Conservation (phyloP, 108 stramenopile genomes). For the Cyclotella sp. region DNA sequence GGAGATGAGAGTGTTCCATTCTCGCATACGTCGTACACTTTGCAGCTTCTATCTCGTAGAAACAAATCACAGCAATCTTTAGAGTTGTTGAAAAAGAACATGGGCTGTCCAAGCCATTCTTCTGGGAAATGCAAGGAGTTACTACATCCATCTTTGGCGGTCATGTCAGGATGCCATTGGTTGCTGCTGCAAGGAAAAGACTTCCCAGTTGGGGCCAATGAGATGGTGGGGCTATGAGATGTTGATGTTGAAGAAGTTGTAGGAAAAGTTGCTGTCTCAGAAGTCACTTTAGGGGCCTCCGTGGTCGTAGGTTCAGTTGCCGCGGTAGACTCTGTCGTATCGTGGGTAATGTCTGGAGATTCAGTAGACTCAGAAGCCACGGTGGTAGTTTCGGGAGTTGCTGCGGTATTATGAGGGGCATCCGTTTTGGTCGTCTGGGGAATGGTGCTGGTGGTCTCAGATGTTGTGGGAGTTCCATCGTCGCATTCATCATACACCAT, state of each 20-base stretch:
- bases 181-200: neutral
- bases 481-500: constrained; percentile 2
- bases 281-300: too few relatives aligned
- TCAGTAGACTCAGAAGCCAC: too few relatives aligned
- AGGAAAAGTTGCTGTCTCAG: too few relatives aligned
- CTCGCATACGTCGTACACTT: neutral
- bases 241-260: too few relatives aligned
- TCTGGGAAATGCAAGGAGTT: neutral
- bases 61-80: constrained; percentile 11
- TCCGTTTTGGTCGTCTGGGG: too few relatives aligned
- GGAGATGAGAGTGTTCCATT: neutral
- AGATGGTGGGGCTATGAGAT: neutral
- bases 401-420: too few relatives aligned
- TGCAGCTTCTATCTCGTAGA: neutral
- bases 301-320: too few relatives aligned
- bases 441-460: too few relatives aligned
- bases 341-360: too few relatives aligned
- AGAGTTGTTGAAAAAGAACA: neutral
- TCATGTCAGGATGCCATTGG: constrained; percentile 6
- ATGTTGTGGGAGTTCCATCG: neutral
- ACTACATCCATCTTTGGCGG: constrained; percentile 1
- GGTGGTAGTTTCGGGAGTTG: too few relatives aligned
- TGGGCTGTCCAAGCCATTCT: neutral
- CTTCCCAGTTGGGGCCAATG: neutral
- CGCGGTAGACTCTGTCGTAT: too few relatives aligned